Base-by-base conservation (phyloP, 768 basidiomycete species). In the Gloeopeniophorella convolvens region DNA sequence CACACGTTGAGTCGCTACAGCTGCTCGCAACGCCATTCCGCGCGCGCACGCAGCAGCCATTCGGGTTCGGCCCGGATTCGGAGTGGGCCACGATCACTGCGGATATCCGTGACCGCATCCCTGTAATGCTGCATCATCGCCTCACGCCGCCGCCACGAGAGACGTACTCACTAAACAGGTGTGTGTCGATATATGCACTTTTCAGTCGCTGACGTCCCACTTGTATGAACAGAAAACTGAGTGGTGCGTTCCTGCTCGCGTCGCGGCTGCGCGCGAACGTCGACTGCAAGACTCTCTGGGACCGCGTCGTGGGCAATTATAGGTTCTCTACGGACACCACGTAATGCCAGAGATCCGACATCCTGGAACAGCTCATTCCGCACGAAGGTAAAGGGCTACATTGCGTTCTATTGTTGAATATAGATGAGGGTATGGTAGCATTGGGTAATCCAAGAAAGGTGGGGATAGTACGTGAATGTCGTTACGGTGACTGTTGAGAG, bases 121-220 rank as follows among this genome's bases (percentile, higher is more conserved):
- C 95, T 1, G 71, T 87, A 45, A 98, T 99, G 92, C 74, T 99
- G 50, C 72, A 77, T 59, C 75, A 96, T 61, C 74, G 94, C 41
- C 73, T 96, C 24, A 93, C 91, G 0, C 95, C 95, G 0, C 95
- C 95, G 2, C 95, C 95, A 0, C 71, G 79, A 50, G 94, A 98
- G 69, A 97, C 95, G 1, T 97, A 97, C 65, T 91, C 89, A 65
- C 69, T 97, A 46, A 98, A 99, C 65, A 71, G 92, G 85, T 84
- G 54, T 48, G 77, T 63, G 13, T 16, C 5, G 9, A 24, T 12
- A 2, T 15, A 2, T 13, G 3, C n/a, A 21, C 12, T 15, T 3
- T 20, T 16, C 9, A 8, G 16, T 10, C 13, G 13, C 45, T 48
- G 33, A 45, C 12, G 18, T 24, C 3, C 2, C 36, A n/a, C 24